Evolutionary conservation across 2,329 filamentous ascomycete species (phyloP).

Genomic region (Cladosporium sp.): DNA sequence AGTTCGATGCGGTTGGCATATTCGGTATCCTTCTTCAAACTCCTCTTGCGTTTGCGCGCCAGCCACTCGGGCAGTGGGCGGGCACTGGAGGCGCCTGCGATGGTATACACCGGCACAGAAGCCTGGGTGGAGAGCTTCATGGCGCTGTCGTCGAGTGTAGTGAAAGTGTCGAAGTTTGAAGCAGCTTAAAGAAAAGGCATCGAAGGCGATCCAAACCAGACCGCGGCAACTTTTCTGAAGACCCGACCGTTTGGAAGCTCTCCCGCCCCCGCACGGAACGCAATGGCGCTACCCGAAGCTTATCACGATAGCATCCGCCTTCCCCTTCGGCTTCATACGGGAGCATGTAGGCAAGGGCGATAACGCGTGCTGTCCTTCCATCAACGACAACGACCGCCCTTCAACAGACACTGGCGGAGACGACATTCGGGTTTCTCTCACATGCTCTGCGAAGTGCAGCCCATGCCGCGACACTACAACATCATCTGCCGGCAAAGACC

Average conservation of each 20-base stretch:
- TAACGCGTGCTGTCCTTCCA: background rate
- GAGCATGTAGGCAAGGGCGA: background rate
- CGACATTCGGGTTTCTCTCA: background rate
- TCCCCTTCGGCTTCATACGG: background rate
- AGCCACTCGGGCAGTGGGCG: conserved; percentile 94
- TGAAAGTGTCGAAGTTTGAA: background rate
- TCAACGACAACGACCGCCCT: background rate
- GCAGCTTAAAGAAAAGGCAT: conserved; percentile 3
- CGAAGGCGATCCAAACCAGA: background rate
- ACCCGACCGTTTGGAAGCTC: background rate
- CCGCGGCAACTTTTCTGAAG: conserved; percentile 13
- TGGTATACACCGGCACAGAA: conserved; percentile 85
- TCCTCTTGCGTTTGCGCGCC: conserved; percentile 80
- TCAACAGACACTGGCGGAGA: background rate
- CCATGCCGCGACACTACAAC: conserved; percentile 3
- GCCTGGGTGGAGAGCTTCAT: conserved; percentile 85
- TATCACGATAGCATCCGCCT: no score
- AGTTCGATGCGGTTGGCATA: conserved; percentile 92
- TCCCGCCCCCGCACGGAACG: background rate
- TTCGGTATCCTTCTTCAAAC: conserved; percentile 85
- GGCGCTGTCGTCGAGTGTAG: background rate
- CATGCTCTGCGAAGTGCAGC: conserved; percentile 1
- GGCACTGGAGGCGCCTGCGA: conserved; percentile 84
- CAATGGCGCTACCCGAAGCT: background rate
- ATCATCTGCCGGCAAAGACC: conserved; percentile 2